Percentiles rank a stretch among this genome's conserved stretches.
Evolutionary conservation across 768 basidiomycete genomes (phyloP).

Genomic region (Trametes villosa): DNA sequence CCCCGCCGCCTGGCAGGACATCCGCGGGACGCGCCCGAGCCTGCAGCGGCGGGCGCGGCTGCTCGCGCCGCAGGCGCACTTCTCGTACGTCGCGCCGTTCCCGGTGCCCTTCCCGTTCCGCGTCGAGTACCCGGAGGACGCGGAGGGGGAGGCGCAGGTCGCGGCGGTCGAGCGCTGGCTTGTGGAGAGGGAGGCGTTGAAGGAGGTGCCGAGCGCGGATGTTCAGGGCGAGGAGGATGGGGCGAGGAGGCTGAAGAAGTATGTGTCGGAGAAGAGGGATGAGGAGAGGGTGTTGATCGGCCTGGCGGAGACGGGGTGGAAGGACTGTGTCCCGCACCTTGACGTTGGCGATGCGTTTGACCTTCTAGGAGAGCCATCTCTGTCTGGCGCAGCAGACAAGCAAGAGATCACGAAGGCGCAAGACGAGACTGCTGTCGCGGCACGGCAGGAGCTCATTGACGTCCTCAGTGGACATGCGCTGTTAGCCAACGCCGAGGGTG

Average conservation of each 20-base stretch:
- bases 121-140: conserved; percentile 53
- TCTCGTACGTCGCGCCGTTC: conserved; percentile 81
- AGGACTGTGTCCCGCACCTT: conserved; percentile 81
- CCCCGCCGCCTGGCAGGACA: conserved; percentile 52
- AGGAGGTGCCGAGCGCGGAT: conserved; percentile 36
- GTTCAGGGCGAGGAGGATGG: conserved; percentile 17
- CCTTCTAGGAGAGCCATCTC: conserved; percentile 62
- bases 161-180: conserved; percentile 82
- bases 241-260: conserved; percentile 47
- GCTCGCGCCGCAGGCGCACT: conserved; percentile 63
- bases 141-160: conserved; percentile 46
- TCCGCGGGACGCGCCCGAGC: conserved; percentile 59
- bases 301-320: conserved; percentile 66
- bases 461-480: conserved; percentile 79
- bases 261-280: conserved; percentile 49
- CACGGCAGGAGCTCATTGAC: conserved; percentile 76
- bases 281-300: conserved; percentile 67
- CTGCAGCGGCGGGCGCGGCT: conserved; percentile 72
- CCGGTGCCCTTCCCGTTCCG: conserved; percentile 84
- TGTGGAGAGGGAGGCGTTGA: conserved; percentile 59
- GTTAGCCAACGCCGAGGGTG: conserved; percentile 53
- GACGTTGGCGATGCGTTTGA: conserved; percentile 86
- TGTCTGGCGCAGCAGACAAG: conserved; percentile 39
- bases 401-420: conserved; percentile 25
- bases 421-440: conserved; percentile 41